Evolutionary conservation across 495 filamentous ascomycete genomes (phyloP).

Genomic region (Choiromyces venosus): DNA sequence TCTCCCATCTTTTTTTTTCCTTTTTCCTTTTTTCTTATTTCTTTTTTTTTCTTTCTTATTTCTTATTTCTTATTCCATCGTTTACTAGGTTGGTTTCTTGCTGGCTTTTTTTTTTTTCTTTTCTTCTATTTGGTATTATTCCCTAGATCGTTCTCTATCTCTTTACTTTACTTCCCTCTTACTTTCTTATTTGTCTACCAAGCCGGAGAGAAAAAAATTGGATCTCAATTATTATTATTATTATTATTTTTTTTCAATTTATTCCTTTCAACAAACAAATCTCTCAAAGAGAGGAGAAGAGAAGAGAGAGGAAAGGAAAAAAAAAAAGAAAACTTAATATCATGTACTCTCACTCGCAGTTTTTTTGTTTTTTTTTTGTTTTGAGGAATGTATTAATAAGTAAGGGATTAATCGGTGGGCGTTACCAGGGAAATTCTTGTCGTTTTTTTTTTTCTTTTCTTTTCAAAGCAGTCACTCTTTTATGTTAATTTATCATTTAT

Average conservation of each 20-base stretch:
- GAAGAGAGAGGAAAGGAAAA: too few relatives aligned
- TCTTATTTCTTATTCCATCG: conserved; percentile 17
- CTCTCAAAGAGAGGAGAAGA: not conserved
- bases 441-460: not conserved
- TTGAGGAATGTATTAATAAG: not conserved
- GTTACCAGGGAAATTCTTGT: not conserved
- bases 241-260: not conserved
- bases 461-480: not conserved
- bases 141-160: conserved; percentile 7
- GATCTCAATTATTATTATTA: not conserved
- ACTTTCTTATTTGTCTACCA: not conserved
- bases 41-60: conserved; percentile 5
- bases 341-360: conserved; percentile 3
- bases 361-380: too few relatives aligned
- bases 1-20: not conserved
- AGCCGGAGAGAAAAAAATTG: not conserved
- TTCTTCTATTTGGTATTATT: conserved; percentile 6
- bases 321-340: not conserved
- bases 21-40: not conserved
- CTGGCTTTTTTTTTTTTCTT: not conserved
- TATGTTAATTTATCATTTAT: conserved; percentile 13
- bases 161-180: too few relatives aligned
- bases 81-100: not conserved
- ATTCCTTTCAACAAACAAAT: not conserved
- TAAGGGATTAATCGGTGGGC: not conserved